Conservation (phyloP, 495 filamentous ascomycete genomes). For the Penicillium crystallinum region DNA sequence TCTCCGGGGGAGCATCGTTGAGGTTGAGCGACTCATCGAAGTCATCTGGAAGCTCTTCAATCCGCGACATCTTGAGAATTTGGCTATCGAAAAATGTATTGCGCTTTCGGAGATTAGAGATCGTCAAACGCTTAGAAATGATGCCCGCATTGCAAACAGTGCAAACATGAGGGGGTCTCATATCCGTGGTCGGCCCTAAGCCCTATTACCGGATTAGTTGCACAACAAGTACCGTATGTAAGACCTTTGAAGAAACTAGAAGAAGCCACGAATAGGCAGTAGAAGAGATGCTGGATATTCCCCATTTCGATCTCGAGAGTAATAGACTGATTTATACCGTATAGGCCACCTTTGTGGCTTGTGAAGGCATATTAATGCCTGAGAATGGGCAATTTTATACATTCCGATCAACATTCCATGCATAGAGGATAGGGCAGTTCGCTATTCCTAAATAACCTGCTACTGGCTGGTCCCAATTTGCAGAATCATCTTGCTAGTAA, state of each 20-base stretch:
- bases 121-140: constrained; percentile 8
- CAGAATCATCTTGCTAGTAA: too few species aligned
- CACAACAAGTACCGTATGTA: not conserved
- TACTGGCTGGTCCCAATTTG: too few species aligned
- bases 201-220: constrained; percentile 15
- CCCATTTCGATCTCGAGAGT: not conserved
- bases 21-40: constrained; percentile 44
- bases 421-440: too few species aligned
- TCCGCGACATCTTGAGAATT: constrained; percentile 29
- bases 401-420: too few species aligned
- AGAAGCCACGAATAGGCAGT: not conserved
- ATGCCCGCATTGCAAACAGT: constrained; percentile 29
- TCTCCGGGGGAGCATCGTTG: constrained; percentile 20
- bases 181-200: constrained; percentile 17
- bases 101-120: constrained; percentile 1
- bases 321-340: too few species aligned
- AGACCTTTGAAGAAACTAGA: not conserved
- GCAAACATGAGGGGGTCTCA: constrained; percentile 35
- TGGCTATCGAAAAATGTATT: not conserved
- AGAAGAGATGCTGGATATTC: too few species aligned
- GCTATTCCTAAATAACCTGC: too few species aligned
- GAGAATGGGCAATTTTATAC: too few species aligned
- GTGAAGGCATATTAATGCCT: not conserved
- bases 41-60: constrained; percentile 51
- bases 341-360: too few species aligned